Percentiles rank a stretch among this genome's conserved stretches.
phyloP scores from a whole-genome alignment of 2,329 filamentous ascomycete species.

The Phaeoacremonium minimum region DNA sequence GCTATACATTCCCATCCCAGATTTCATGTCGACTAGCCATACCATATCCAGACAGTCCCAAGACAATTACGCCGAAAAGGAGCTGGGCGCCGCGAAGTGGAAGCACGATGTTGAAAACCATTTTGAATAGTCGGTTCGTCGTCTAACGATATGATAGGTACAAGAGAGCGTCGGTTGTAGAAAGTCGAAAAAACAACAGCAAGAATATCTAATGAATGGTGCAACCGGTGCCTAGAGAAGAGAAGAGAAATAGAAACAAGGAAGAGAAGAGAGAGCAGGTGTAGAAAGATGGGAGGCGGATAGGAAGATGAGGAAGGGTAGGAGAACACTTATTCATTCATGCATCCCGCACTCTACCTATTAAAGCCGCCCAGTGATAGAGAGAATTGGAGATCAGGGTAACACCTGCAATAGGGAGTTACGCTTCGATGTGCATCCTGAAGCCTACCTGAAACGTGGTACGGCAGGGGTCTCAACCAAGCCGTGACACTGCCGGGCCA shows the following conservation, averaged over 20 bases:
- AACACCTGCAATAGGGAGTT: background rate
- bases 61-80: conserved; percentile 37
- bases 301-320: no score
- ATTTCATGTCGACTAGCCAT: conserved; percentile 16
- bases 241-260: conserved; percentile 17
- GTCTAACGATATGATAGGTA: conserved; percentile 8
- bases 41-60: conserved; percentile 47
- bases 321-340: no score
- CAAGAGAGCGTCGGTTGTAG: no score
- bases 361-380: conserved; percentile 2
- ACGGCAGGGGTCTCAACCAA: conserved; percentile 5
- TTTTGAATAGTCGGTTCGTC: conserved; percentile 18
- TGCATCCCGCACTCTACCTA: no score
- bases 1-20: conserved; percentile 1
- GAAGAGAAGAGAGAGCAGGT: conserved; percentile 11
- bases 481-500: background rate
- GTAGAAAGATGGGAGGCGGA: conserved; percentile 10
- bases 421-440: conserved; percentile 14
- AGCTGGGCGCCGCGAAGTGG: conserved; percentile 41
- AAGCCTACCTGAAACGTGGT: conserved; percentile 21
- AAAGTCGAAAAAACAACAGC: no score
- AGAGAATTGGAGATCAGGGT: conserved; percentile 1
- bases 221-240: conserved; percentile 18
- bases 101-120: conserved; percentile 34
- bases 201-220: conserved; percentile 3